Base-by-base conservation (phyloP, 495 filamentous ascomycete species). In the Trichoderma orchidacearum region DNA sequence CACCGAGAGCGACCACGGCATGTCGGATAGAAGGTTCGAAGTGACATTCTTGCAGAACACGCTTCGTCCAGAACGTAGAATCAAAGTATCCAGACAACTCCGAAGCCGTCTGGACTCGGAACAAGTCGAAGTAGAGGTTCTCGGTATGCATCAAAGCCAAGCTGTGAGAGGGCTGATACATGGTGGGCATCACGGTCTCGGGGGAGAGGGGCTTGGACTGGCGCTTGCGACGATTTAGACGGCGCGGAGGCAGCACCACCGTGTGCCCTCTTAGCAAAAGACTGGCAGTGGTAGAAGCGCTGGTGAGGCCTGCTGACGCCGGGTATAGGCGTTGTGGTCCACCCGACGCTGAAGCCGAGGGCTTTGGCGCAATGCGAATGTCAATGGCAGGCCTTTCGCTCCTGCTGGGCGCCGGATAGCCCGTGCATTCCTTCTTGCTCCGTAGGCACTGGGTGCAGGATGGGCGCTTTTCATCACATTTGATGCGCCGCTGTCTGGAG, bases 391-490 rank as follows among this genome's bases (percentile, higher is more conserved):
- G 65, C 38, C 69, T 64, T 13, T 70, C 63, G 53, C 65, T 69
- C 55, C 73, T 67, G 23, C 68, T 64, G 55, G 75, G 75, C 5
- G 77, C 72, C 15, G 77, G 77, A 57, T 79, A 81, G 56, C 78
- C 78, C 28, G 66, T 64, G 61, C 78, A 81, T 18, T 58, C 53
- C 58, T 72, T 75, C 56, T 69, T 74, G 8, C 75, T 76, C 23
- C 71, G 69, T 17, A 78, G 64, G 59, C 83, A 86, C 35, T 80
- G 77, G 30, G 67, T 66, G 61, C 82, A 86, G 3, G 62, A 59
- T 3, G 83, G 82, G 53, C 78, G 80, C 57, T 70, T 72, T 64
- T 86, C 83, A 65, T 81, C 83, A 67, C 83, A 86, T 68, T 85
- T 85, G 28, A 86, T 82, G 60, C 76, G 74, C 38, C 83, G 74